These are phyloP conservation scores for Sisymbrium irio DNA, from an alignment of 345 rosid species.

Conservation along the genomic window DNA sequence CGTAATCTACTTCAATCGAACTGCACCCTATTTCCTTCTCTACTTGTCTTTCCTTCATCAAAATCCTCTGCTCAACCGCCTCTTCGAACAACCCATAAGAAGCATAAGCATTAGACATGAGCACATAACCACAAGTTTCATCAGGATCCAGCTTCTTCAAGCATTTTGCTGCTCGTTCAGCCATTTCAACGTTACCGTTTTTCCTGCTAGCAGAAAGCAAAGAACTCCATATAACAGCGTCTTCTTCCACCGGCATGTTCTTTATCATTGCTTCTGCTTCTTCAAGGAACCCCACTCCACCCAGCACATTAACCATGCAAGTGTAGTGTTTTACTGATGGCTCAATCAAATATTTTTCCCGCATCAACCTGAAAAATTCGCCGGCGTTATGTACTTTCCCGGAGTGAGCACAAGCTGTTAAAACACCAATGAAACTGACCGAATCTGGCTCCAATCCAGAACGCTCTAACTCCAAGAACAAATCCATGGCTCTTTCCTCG, in stretches of 20 bases:
- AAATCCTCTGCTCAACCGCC: conserved; percentile 54
- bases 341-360: conserved; percentile 45
- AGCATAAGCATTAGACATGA: conserved; percentile 71
- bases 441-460: conserved; percentile 52
- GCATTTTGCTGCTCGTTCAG: conserved; percentile 48
- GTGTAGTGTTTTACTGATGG: conserved; percentile 70
- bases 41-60: conserved; percentile 50
- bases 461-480: conserved; percentile 53
- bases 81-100: conserved; percentile 46
- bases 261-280: conserved; percentile 63
- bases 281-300: conserved; percentile 55
- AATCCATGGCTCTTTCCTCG: conserved; percentile 48
- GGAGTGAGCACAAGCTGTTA: conserved; percentile 69
- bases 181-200: conserved; percentile 53
- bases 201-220: conserved; percentile 60
- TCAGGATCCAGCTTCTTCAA: conserved; percentile 49
- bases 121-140: conserved; percentile 60
- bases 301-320: conserved; percentile 66
- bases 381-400: conserved; percentile 54
- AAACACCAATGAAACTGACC: conserved; percentile 61
- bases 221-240: conserved; percentile 64
- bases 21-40: conserved; percentile 77
- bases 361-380: conserved; percentile 54
- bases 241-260: conserved; percentile 52
- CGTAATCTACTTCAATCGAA: conserved; percentile 64